Percentiles rank a stretch among this genome's conserved stretches.
These are phyloP conservation scores for Cryphonectria naterciae DNA, from an alignment of 2,329 filamentous ascomycete genomes.

Conservation along the genomic window DNA sequence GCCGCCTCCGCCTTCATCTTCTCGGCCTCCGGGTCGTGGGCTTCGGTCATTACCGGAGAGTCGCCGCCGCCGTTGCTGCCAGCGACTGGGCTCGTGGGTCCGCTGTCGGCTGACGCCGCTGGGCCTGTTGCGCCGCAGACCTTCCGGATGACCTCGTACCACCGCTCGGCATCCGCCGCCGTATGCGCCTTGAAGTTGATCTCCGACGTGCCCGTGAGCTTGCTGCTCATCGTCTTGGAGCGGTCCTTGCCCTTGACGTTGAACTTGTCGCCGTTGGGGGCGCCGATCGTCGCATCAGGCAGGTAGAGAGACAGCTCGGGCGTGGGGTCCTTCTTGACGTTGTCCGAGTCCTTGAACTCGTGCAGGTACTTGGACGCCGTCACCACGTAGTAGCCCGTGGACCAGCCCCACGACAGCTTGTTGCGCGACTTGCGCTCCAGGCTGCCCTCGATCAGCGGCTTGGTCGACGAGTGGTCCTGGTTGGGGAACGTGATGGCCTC, in stretches of 20 bases:
- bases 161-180: constrained; percentile 77
- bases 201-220: constrained; percentile 79
- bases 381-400: constrained; percentile 85
- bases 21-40: constrained; percentile 37
- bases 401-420: constrained; percentile 77
- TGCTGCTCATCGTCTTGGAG: constrained; percentile 77
- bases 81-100: constrained; percentile 40
- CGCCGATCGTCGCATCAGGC: constrained; percentile 82
- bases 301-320: constrained; percentile 92
- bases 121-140: constrained; percentile 55
- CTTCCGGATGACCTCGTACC: constrained; percentile 74
- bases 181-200: constrained; percentile 87
- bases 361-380: constrained; percentile 88
- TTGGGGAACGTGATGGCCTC: constrained; percentile 83
- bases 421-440: constrained; percentile 91
- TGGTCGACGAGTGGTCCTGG: constrained; percentile 79
- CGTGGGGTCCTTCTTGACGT: constrained; percentile 66
- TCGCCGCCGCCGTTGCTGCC: constrained; percentile 32
- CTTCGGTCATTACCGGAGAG: constrained; percentile 38
- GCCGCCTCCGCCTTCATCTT: constrained; percentile 4
- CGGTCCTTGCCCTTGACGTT: constrained; percentile 94
- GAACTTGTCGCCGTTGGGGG: constrained; percentile 79
- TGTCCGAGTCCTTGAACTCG: constrained; percentile 93
- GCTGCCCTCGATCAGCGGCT: constrained; percentile 82
- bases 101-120: constrained; percentile 11